These are phyloP conservation scores for Penicillium nucicola DNA, from an alignment of 495 filamentous ascomycete species.

Conservation along the genomic window DNA sequence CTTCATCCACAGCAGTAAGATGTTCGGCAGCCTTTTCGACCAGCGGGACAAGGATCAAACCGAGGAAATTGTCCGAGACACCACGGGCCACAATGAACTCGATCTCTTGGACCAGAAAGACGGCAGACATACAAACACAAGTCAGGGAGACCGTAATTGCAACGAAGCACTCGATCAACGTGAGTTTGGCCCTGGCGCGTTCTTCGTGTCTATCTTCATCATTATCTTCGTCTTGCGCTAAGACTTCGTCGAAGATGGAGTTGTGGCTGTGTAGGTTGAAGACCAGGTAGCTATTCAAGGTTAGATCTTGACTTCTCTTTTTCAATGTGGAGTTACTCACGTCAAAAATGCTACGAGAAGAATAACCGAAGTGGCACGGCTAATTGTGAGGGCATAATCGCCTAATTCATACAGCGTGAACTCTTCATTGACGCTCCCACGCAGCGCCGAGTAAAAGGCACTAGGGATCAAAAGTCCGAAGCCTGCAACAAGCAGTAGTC, in stretches of 20 bases:
- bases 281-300: slow-evolving; percentile 59
- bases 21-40: slow-evolving; percentile 94
- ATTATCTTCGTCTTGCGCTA: slow-evolving; percentile 67
- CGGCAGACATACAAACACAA: slow-evolving; percentile 75
- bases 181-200: slow-evolving; percentile 64
- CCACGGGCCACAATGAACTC: slow-evolving; percentile 63
- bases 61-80: slow-evolving; percentile 77
- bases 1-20: slow-evolving; percentile 86
- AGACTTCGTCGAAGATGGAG: slow-evolving; percentile 67
- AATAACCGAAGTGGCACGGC: slow-evolving; percentile 71
- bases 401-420: slow-evolving; percentile 39
- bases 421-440: slow-evolving; percentile 28
- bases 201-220: slow-evolving; percentile 70
- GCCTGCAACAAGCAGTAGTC: slow-evolving; percentile 75
- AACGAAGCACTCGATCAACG: slow-evolving; percentile 69
- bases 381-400: slow-evolving; percentile 59
- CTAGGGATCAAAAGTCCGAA: slow-evolving; percentile 81
- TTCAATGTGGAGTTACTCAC: slow-evolving; percentile 19
- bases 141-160: slow-evolving; percentile 65
- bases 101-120: slow-evolving; percentile 80
- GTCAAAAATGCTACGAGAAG: slow-evolving; percentile 73
- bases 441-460: slow-evolving; percentile 66
- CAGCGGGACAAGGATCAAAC: slow-evolving; percentile 68
- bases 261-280: slow-evolving; percentile 86
- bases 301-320: slow-evolving; percentile 6